Base-by-base conservation (phyloP, 192 early-diverging fungal genomes). In the Umbelopsis sp. region DNA sequence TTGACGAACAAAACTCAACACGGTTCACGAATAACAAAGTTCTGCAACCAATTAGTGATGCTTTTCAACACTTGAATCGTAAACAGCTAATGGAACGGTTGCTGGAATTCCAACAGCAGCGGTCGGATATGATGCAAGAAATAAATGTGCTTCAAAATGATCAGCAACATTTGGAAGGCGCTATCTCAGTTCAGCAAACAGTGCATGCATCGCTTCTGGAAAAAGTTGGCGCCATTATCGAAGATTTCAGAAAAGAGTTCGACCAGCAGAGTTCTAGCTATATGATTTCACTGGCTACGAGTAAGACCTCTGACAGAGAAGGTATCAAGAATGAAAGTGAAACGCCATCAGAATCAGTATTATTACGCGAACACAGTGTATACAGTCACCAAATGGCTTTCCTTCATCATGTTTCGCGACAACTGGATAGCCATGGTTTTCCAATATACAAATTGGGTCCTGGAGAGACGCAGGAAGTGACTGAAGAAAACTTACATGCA, bases 171-270 rank as follows among this genome's bases (percentile, higher is more conserved):
- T 30, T 61, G 27, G 55, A 61, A 61, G 55, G 55, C 27, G 33
- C 55, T 16, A 61, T 61, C 12, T 61, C 55, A 3, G 55, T 61
- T 16, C 55, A 61, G 25, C 55, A 61, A 25, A 61, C 55, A 16
- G 35, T 61, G 55, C 55, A 61, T 61, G 55, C 55, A 35, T 61
- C 55, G 55, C 25, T 61, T 33, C 21, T 61, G 21, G 33, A 61
- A 16, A 61, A 61, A 25, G 30, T 61, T 6, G 55, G 16, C 5
- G 9, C 55, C 0, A 25, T 61, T 11, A 25, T 61, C 4, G 27
- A 35, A 11, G 55, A 61, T 8, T 61, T 35, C 25, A 30, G 33
- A 35, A 35, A 61, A 13, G 30, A 61, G 3, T 61, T 25, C 16
- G 55, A 61, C 1, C 10, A n/a, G 30, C 55, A 61, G 55, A 30